Evolutionary conservation across 2,329 filamentous ascomycete species (phyloP), one percentile per base, ranked within the genome.

Genomic region (Cordyceps cateniannulata): DNA sequence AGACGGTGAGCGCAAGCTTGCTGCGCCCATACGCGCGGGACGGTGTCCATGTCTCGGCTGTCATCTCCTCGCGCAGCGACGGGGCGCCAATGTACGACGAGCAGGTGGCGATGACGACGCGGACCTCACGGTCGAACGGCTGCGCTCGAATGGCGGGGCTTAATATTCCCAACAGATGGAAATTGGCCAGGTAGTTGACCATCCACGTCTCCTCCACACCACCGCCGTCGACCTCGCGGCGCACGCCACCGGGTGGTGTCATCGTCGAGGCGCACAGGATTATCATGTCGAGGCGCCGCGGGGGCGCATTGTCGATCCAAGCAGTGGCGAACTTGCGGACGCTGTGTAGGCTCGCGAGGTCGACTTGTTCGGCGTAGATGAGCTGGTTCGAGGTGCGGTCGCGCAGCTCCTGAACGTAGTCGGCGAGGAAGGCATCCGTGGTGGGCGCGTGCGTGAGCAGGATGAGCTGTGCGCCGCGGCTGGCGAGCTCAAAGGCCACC

Each of bases 221-320:
- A 69, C 97, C 92, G 69, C 97, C 92, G 6, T 80, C 75, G 0
- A 92, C 96, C 65, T 83, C 77, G 1, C 73, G 77, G 29, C 83
- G 78, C 65, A 79, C 76, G 5, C 82, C 80, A 1, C 86, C 89
- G 12, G 82, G 83, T 2, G 91, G 87, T 5, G 88, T 90, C 66
- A 92, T 78, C 0, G 88, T 88, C 49, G 89, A 89, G 10, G 88
- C 95, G 72, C 92, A 96, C 20, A 99, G 81, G 22, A 99, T 84
- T 51, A 99, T 79, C 86, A 93, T 93, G 73, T 99, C 95, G 7
- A 99, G 78, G 52, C 96, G 82, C 61, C 96, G 83, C 9, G 93
- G 91, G 3, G 95, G 93, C 24, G 90, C 85, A 73, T 97, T 98
- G 73, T 99, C 93, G 66, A 99, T 91, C 93, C 96, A 99, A 77